Evolutionary conservation across 139 green algal genomes (phyloP).

Genomic region (Asterochloris sp.): DNA sequence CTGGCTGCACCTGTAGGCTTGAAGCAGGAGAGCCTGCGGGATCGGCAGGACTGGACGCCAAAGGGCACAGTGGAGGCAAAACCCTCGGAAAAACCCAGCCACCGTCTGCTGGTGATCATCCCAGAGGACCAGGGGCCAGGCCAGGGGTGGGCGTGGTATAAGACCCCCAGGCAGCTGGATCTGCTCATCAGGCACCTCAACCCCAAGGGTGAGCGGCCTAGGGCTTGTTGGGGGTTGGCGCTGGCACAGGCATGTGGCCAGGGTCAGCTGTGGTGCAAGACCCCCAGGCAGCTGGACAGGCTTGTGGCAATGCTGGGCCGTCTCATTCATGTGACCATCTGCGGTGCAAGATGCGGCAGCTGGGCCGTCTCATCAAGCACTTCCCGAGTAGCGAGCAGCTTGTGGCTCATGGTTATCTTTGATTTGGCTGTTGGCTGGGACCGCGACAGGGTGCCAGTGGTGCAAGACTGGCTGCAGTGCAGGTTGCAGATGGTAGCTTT

Average conservation of each 20-base stretch:
- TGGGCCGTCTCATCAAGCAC: no score
- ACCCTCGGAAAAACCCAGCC: no score
- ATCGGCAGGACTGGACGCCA: no score
- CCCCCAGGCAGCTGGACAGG: conserved; percentile 13
- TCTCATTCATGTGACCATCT: conserved; percentile 5
- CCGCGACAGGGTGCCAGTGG: no score
- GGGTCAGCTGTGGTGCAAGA: conserved; percentile 32
- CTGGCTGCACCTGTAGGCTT: no score
- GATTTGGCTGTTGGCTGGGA: no score
- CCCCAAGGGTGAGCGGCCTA: conserved; percentile 20
- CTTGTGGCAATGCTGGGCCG: conserved; percentile 16
- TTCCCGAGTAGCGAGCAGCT: no score
- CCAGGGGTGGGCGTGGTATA: conserved; percentile 33
- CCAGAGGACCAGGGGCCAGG: conserved; percentile 4
- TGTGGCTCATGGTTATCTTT: no score
- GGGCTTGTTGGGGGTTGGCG: not conserved
- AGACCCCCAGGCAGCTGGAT: conserved; percentile 11
- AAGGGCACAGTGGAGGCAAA: no score
- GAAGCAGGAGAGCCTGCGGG: no score
- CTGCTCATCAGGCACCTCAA: conserved; percentile 38
- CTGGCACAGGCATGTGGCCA: not conserved
- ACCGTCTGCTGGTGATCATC: not conserved
- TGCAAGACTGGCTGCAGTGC: no score
- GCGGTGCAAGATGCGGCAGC: conserved; percentile 15
- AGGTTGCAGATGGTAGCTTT: no score